Evolutionary conservation across 2,329 filamentous ascomycete species (phyloP), one percentile per base, ranked within the genome.

Genomic region (Trichothecium roseum): DNA sequence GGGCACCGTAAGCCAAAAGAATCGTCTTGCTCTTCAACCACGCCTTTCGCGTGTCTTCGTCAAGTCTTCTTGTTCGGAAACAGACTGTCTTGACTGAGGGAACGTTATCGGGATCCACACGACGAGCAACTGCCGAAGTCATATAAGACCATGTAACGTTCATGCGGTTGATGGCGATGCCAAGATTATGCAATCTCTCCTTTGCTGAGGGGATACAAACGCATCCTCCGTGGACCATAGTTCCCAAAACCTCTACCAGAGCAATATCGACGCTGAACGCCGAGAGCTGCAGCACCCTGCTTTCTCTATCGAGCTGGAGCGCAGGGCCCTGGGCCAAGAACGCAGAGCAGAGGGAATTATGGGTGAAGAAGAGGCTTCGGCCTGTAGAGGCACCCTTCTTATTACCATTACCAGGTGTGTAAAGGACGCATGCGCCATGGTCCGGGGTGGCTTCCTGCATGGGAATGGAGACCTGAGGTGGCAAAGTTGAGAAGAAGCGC

Each of bases 331-430:
- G 69, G 0, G 65, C 63, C 3, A 66, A 46, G 32, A 74, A 66
- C 0, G 66, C 62, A 0, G 74, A 72, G 2, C 71, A 70, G 1
- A 81, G 60, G 1, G 73, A 67, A 0, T 59, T 58, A 45, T 84
- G 79, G 7, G 71, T 72, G 40, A 81, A 72, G 14, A 78, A 71
- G 10, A 78, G 70, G 2, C 74, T 77, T 38, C 75, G 74, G 10
- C 20, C 20, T 0, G 73, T 71, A 4, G 32, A 30, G 8, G 43
- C 40, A 7, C 37, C 34, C 30, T 37, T 42, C 34, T 64, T 66
- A 33, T 67, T 68, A 34, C 64, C 66, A 32, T 67, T 67, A 6
- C 50, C 50, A 0, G 70, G 72, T 0, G 72, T 70, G 41, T 81
- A 75, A 4, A 83, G 66, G 3, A 77, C 63, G 46, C 78, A 81